Conservation (phyloP, 1,139 yeast genomes). For the Tardiomyces blankii region DNA sequence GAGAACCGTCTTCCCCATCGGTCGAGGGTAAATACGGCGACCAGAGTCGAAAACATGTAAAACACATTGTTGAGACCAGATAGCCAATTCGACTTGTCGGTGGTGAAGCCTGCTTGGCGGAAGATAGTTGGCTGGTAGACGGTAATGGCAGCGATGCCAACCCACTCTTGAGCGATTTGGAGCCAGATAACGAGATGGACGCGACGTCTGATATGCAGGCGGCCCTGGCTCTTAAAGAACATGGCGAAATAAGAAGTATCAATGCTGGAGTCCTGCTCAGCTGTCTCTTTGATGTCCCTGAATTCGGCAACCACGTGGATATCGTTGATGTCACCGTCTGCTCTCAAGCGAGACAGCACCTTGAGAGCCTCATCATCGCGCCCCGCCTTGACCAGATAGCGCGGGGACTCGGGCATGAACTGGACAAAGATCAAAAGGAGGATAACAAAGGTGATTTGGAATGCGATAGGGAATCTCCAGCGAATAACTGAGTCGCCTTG, state of each 20-base stretch:
- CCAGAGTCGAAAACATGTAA: conserved; percentile 47
- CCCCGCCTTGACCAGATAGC: conserved; percentile 36
- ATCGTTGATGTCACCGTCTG: conserved; percentile 7
- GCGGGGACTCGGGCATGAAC: conserved; percentile 38
- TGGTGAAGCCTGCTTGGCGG: conserved; percentile 27
- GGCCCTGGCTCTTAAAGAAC: neutral
- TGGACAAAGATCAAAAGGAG: conserved; percentile 12
- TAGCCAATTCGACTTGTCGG: conserved; percentile 18
- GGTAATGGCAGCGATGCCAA: conserved; percentile 17
- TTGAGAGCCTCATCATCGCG: conserved; percentile 38
- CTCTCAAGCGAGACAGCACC: conserved; percentile 33
- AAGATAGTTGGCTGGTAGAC: conserved; percentile 21
- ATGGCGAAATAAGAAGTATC: neutral
- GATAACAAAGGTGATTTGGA: conserved; percentile 24
- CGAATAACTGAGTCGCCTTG: conserved; percentile 9
- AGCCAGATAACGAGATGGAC: conserved; percentile 22
- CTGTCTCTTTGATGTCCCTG: conserved; percentile 6
- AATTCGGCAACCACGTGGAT: conserved; percentile 3
- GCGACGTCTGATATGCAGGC: conserved; percentile 29
- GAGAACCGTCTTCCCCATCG: conserved; percentile 55
- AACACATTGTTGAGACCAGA: conserved; percentile 46
- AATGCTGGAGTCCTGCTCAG: conserved; percentile 1
- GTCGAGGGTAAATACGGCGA: conserved; percentile 34
- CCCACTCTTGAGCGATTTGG: neutral
- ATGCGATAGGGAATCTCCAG: conserved; percentile 23